Percentiles rank a stretch among this genome's conserved stretches.
Evolutionary conservation across 805 yeast genomes (phyloP).

Genomic region (Yarrowia sp.): DNA sequence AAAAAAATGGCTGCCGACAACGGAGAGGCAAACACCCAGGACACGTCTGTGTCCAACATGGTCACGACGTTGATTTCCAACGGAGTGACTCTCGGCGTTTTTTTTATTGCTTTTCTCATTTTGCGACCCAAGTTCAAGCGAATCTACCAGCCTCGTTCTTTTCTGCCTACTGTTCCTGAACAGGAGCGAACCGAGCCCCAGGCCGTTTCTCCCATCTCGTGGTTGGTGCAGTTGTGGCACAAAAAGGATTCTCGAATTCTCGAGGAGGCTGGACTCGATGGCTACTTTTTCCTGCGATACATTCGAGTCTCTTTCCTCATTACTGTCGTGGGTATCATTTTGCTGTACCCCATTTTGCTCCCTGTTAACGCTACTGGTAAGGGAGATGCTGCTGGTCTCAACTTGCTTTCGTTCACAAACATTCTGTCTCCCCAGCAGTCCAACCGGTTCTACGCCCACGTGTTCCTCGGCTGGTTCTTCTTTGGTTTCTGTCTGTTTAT

Average conservation of each 20-base stretch:
- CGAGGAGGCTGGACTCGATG: slow-evolving; percentile 90
- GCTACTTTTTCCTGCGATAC: slow-evolving; percentile 84
- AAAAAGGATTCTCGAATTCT: slow-evolving; percentile 73
- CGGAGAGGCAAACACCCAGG: neutral
- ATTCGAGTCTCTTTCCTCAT: slow-evolving; percentile 53
- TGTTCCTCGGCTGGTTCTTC: slow-evolving; percentile 72
- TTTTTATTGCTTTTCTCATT: slow-evolving; percentile 59
- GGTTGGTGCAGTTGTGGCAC: slow-evolving; percentile 63
- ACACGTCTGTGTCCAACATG: slow-evolving; percentile 68
- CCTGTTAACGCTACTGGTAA: slow-evolving; percentile 73
- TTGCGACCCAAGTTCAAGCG: slow-evolving; percentile 64
- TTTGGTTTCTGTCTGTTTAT: slow-evolving; percentile 67
- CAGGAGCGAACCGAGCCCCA: slow-evolving; percentile 61
- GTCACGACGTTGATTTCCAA: slow-evolving; percentile 68
- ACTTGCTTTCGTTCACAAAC: slow-evolving; percentile 74
- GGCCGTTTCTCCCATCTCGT: slow-evolving; percentile 61
- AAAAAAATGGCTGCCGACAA: slow-evolving; percentile 19
- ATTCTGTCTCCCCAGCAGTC: slow-evolving; percentile 44
- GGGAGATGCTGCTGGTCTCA: slow-evolving; percentile 68
- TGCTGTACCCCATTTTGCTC: slow-evolving; percentile 65
- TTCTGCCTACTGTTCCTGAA: slow-evolving; percentile 51
- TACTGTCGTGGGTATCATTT: slow-evolving; percentile 52
- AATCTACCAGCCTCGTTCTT: slow-evolving; percentile 80
- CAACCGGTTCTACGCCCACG: slow-evolving; percentile 81
- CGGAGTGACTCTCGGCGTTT: slow-evolving; percentile 59